Conservation (phyloP, 2,329 filamentous ascomycete species). For the Colletotrichum orchidophilum region DNA sequence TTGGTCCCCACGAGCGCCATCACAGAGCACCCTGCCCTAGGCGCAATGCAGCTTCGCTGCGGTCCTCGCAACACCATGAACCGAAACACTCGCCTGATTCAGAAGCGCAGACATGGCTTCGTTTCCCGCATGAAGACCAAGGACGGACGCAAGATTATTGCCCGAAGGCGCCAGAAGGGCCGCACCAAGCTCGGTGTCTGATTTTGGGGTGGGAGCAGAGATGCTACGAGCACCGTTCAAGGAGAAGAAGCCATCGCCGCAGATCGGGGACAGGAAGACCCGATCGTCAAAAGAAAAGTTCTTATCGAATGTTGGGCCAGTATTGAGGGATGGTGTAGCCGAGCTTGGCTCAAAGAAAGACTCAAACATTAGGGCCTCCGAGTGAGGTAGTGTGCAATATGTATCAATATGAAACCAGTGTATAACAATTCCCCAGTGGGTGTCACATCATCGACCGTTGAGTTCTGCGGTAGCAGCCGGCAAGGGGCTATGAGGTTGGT, state of each 20-base stretch:
- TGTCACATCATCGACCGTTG: neutral
- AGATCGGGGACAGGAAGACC: too few relatives aligned
- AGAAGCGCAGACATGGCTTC: constrained; percentile 69
- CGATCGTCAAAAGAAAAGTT: neutral
- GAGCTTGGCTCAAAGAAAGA: neutral
- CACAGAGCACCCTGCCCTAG: constrained; percentile 63
- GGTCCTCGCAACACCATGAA: constrained; percentile 68
- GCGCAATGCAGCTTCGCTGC: constrained; percentile 62
- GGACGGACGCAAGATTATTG: constrained; percentile 62
- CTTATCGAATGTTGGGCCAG: neutral
- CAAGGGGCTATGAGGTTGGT: neutral
- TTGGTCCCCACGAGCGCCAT: constrained; percentile 57
- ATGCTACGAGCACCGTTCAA: neutral
- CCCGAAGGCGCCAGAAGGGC: constrained; percentile 62
- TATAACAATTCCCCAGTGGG: constrained; percentile 5
- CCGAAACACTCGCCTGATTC: constrained; percentile 61
- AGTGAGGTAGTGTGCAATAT: constrained; percentile 11
- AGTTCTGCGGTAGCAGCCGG: neutral
- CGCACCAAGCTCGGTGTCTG: constrained; percentile 50
- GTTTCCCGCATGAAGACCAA: constrained; percentile 59
- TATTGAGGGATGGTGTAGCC: neutral
- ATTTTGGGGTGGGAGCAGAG: neutral
- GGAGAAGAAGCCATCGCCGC: neutral
- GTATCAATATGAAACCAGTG: constrained; percentile 31
- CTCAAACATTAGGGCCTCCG: neutral